Conservation (phyloP, 345 rosid species). For the Raphanus sativus region DNA sequence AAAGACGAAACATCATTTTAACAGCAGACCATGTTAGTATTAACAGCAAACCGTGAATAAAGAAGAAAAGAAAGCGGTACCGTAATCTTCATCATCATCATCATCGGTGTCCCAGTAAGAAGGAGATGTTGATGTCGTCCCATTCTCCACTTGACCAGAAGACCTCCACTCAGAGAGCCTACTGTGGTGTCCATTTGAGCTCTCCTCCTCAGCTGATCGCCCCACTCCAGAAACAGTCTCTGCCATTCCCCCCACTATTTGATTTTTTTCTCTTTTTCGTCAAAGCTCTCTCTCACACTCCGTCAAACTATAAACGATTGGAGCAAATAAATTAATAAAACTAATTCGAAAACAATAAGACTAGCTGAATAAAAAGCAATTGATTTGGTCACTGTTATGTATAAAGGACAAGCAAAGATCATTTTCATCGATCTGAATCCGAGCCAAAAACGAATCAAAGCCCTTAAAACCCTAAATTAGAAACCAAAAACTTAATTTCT, state of each 20-base stretch:
- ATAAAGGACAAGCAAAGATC: neutral
- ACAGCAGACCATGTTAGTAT: no score
- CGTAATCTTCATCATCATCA: slow-evolving; percentile 56
- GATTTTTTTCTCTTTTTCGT: neutral
- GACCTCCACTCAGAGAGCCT: slow-evolving; percentile 88
- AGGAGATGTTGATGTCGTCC: slow-evolving; percentile 84
- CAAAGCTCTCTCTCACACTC: neutral
- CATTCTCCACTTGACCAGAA: slow-evolving; percentile 86
- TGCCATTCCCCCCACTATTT: slow-evolving; percentile 57
- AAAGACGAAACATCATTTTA: neutral
- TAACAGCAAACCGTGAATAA: neutral
- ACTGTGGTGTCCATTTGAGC: slow-evolving; percentile 59
- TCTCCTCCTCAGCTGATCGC: slow-evolving; percentile 68
- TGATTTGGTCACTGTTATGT: neutral
- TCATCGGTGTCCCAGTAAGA: slow-evolving; percentile 89
- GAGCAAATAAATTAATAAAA: neutral
- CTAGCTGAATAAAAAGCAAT: neutral
- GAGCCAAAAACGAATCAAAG: neutral
- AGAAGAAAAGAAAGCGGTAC: slow-evolving; percentile 35
- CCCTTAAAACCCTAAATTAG: slow-evolving; percentile 36
- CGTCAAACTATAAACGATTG: slow-evolving; percentile 10
- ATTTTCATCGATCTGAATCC: neutral
- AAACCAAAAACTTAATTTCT: slow-evolving; percentile 8
- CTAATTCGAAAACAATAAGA: neutral
- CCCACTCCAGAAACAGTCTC: slow-evolving; percentile 68